Base-by-base conservation (phyloP, 2,329 filamentous ascomycete genomes). In the Cylindrodendrum hubeiense region DNA sequence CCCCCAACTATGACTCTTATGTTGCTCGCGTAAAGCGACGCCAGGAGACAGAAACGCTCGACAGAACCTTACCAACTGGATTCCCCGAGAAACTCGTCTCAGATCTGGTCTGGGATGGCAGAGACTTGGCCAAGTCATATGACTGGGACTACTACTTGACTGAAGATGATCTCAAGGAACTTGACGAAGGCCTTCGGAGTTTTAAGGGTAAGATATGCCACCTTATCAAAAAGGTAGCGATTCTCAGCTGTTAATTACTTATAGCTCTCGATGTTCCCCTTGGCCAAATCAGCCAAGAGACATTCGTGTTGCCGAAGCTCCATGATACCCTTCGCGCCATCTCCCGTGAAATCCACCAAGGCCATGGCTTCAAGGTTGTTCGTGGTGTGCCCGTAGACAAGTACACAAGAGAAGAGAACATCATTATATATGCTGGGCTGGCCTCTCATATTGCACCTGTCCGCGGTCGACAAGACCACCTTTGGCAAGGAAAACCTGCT, bases 361-460 rank as follows among this genome's bases (percentile, higher is more conserved):
- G 87, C 6, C 83, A 84, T 52, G 89, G 89, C 7, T 90, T 91
- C 79, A 86, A 86, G 56, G 86, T 90, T 2, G 73, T 91, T 15
- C 84, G 87, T 8, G 89, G 89, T 10, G 73, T 91, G 2, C 81
- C 82, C 2, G 83, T 88, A 2, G 80, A 83, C 19, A 78, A 79
- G 17, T 83, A 89, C 74, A 80, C 81, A 0, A 81, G 83, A 37
- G 85, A 88, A 67, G 86, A 90, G 6, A 89, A 87, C 66, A 73
- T 89, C 39, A 83, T 86, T 63, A 85, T 90, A 67, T 90, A 89
- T 70, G 81, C 86, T 5, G 89, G 89, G 1, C 74, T 91, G 3
- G 85, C 87, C 0, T 81, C 86, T 0, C 87, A 91, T 67, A 80
- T 91, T 9, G 88, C 85, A 0, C 76, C 84, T 1, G 74, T 82